Evolutionary conservation across 2,329 filamentous ascomycete genomes (phyloP).

Genomic region (Sporothrix brasiliensis): DNA sequence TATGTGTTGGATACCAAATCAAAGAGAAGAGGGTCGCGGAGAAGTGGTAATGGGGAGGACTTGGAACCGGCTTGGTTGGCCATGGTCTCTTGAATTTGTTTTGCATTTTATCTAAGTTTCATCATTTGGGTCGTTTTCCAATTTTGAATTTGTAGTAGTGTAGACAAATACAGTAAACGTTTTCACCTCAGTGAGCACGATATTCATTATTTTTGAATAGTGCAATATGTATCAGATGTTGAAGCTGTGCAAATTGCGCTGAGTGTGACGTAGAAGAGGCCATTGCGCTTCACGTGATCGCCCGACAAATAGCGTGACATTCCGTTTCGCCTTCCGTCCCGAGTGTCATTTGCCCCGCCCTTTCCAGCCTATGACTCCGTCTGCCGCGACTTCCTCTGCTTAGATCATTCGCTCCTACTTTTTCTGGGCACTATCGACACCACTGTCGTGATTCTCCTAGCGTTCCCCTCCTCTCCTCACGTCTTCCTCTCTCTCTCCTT

Average conservation of each 20-base stretch:
- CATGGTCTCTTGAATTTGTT: neutral
- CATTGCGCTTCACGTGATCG: conserved; percentile 17
- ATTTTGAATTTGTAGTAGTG: neutral
- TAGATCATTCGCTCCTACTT: conserved; percentile 21
- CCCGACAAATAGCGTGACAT: conserved; percentile 6
- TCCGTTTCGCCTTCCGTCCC: conserved; percentile 23
- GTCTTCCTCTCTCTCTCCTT: neutral
- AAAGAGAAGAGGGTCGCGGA: neutral
- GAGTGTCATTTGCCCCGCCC: conserved; percentile 19
- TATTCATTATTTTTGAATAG: neutral
- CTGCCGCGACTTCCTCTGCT: conserved; percentile 17
- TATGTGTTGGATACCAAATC: conserved; percentile 15
- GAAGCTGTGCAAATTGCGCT: neutral
- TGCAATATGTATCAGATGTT: too few species aligned
- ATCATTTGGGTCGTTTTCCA: neutral
- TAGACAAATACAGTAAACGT: conserved; percentile 16
- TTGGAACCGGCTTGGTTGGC: conserved; percentile 6
- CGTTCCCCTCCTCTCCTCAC: neutral
- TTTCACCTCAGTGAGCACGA: neutral
- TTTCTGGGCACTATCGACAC: conserved; percentile 4
- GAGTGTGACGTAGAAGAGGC: neutral
- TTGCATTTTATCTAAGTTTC: neutral
- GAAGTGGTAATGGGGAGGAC: neutral
- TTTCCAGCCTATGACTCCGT: conserved; percentile 10
- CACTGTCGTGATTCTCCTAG: conserved; percentile 22